Conservation (phyloP, 257 asterid species). For the Solanum bulbocastanum region DNA sequence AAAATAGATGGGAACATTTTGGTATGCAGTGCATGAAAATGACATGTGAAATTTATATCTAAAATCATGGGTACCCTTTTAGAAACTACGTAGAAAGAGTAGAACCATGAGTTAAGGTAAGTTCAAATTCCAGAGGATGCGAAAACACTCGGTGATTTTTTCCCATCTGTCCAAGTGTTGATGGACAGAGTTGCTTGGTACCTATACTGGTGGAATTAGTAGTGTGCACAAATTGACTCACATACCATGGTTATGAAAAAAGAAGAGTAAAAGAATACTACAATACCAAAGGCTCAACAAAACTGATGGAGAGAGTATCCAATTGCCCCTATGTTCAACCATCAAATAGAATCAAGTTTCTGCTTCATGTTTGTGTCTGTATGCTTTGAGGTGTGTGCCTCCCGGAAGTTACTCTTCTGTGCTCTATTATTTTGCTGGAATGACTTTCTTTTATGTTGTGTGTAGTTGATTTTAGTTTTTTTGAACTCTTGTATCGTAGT, state of each 20-base stretch:
- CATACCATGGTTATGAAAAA: background rate
- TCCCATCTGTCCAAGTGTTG: background rate
- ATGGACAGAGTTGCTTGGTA: background rate
- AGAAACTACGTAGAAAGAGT: background rate
- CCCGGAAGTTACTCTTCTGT: background rate
- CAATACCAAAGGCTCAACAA: background rate
- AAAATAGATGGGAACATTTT: background rate
- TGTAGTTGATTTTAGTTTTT: background rate
- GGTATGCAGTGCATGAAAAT: background rate
- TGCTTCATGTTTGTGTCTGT: background rate
- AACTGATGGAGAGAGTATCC: background rate
- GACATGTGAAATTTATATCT: background rate
- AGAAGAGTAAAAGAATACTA: background rate
- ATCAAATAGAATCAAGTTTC: background rate
- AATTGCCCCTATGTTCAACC: background rate
- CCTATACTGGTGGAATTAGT: background rate
- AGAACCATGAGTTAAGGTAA: background rate
- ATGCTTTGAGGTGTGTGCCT: background rate
- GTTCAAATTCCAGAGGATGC: background rate
- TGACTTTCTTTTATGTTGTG: background rate
- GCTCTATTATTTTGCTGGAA: background rate
- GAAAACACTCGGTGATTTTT: background rate
- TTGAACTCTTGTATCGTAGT: background rate
- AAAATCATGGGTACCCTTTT: background rate
- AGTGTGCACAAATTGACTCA: background rate